Evolutionary conservation across 208 protist genomes (phyloP).

Genomic region (Leishmania tropica): DNA sequence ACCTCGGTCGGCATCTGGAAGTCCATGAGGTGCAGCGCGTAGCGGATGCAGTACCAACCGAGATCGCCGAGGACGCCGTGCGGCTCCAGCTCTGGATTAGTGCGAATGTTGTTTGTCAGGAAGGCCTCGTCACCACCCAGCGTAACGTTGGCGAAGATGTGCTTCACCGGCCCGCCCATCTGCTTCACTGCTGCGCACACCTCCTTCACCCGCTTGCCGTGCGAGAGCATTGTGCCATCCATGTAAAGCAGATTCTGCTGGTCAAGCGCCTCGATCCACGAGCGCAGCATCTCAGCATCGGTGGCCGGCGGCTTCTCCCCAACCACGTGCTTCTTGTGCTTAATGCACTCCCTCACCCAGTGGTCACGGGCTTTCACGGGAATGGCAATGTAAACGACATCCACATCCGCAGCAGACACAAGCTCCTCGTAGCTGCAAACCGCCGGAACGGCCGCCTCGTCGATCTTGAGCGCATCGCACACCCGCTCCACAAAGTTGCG

Average conservation of each 20-base stretch:
- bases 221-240: conserved; percentile 66
- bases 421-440: conserved; percentile 35
- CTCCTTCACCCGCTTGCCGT: conserved; percentile 40
- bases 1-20: conserved; percentile 48
- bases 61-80: conserved; percentile 60
- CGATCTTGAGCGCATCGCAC: conserved; percentile 21
- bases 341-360: conserved; percentile 51
- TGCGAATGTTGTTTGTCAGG: conserved; percentile 42
- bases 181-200: conserved; percentile 27
- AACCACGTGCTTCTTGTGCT: conserved; percentile 65
- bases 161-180: conserved; percentile 39
- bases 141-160: conserved; percentile 43
- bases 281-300: conserved; percentile 46
- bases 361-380: conserved; percentile 42
- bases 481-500: conserved; percentile 41
- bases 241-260: conserved; percentile 57
- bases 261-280: conserved; percentile 56
- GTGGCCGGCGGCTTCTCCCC: conserved; percentile 58
- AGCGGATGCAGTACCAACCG: conserved; percentile 66
- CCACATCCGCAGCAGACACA: conserved; percentile 29
- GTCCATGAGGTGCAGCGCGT: conserved; percentile 61
- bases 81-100: conserved; percentile 51
- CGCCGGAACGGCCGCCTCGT: conserved; percentile 4
- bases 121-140: conserved; percentile 34
- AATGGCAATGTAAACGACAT: conserved; percentile 50